Evolutionary conservation across 108 stramenopile genomes (phyloP).

Genomic region (Skeletonema tropicum): DNA sequence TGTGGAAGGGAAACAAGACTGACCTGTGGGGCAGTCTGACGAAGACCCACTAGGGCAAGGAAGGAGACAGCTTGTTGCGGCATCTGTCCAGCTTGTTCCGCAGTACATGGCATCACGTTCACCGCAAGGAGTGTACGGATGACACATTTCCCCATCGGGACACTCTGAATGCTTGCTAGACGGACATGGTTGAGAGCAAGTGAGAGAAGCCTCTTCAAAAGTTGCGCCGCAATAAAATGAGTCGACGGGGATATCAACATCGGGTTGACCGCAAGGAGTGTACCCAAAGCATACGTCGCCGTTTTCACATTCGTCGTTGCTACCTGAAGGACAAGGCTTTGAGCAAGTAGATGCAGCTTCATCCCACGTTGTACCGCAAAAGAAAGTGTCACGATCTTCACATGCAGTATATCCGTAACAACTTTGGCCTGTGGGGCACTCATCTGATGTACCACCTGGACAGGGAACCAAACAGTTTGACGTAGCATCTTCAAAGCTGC

Average conservation of each 20-base stretch:
- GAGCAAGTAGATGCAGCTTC: conserved; percentile 42
- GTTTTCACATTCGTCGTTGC: conserved; percentile 38
- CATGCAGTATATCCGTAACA: conserved; percentile 88
- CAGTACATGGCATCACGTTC: conserved; percentile 52
- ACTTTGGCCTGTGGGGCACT: conserved; percentile 77
- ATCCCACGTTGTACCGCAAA: conserved; percentile 49
- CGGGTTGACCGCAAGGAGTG: conserved; percentile 40
- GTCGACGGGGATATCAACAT: conserved; percentile 52
- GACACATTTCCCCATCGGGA: conserved; percentile 32
- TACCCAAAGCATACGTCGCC: conserved; percentile 51
- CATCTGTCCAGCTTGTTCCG: conserved; percentile 55
- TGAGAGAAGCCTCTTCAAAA: conserved; percentile 50
- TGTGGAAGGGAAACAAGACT: conserved; percentile 50
- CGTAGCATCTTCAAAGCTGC: conserved; percentile 80
- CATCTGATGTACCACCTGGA: conserved; percentile 55
- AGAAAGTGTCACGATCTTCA: conserved; percentile 51
- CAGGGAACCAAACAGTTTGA: conserved; percentile 66
- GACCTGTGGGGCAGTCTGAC: conserved; percentile 39
- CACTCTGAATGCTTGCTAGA: conserved; percentile 49
- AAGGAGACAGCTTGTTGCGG: conserved; percentile 44
- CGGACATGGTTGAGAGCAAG: conserved; percentile 42
- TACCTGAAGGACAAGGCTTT: conserved; percentile 38
- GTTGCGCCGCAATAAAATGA: conserved; percentile 52
- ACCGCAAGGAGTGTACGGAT: conserved; percentile 50
- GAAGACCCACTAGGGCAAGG: conserved; percentile 53